Percentiles rank a stretch among this genome's conserved stretches.
Evolutionary conservation across 441 rosid genomes (phyloP).

Genomic region (Mallotus japonicus): DNA sequence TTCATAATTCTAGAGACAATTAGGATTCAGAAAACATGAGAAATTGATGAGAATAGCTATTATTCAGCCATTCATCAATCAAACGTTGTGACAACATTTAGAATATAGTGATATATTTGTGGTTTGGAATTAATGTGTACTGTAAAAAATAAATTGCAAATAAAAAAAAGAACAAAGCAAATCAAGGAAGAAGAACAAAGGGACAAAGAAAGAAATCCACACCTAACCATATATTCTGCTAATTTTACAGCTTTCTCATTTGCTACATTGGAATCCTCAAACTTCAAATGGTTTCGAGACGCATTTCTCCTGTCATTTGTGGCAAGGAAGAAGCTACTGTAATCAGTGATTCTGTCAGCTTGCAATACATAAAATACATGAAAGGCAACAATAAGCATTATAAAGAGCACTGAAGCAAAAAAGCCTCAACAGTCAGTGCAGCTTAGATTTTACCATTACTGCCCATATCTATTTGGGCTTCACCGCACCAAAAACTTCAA

Average conservation of each 20-base stretch:
- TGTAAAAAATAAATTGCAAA: not conserved
- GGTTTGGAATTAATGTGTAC: not conserved
- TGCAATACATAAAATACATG: not conserved
- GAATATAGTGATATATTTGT: not conserved
- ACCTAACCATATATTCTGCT: conserved; percentile 71
- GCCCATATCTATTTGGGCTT: not conserved
- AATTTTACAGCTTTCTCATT: conserved; percentile 58
- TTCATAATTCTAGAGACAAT: not conserved
- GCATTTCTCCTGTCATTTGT: conserved; percentile 57
- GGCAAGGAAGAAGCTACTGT: conserved; percentile 5
- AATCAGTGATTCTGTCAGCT: conserved; percentile 6
- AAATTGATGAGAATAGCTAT: not conserved
- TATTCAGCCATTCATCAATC: not conserved
- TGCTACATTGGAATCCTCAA: conserved; percentile 39
- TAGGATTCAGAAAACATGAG: not conserved
- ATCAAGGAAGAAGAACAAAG: not conserved
- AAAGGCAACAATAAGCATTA: not conserved
- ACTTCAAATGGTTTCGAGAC: conserved; percentile 44
- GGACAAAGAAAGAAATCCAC: conserved; percentile 16
- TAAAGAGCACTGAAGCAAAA: not conserved
- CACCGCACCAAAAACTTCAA: not conserved
- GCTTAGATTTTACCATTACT: not conserved
- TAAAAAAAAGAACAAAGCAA: not conserved
- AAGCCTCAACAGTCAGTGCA: not conserved
- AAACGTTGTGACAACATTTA: not conserved